Conservation (phyloP, 805 yeast genomes). For the Sugiyamaella qingdaonensis region DNA sequence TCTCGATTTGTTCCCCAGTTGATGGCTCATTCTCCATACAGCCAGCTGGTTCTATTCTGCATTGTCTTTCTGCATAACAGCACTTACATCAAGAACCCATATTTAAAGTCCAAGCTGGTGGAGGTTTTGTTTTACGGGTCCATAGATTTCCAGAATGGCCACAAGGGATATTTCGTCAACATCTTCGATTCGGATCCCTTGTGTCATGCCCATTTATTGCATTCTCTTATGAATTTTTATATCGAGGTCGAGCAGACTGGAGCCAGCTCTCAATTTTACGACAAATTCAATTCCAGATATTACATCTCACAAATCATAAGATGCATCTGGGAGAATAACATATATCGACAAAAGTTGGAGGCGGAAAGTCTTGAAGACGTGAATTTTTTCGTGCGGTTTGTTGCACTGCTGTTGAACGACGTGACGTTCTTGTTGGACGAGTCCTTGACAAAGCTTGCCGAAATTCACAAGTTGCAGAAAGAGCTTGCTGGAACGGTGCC, state of each 20-base stretch:
- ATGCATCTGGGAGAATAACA: constrained; percentile 71
- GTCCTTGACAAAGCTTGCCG: constrained; percentile 70
- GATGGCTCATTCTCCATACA: constrained; percentile 41
- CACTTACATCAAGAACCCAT: constrained; percentile 76
- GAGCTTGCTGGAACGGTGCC: constrained; percentile 40
- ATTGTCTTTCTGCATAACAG: constrained; percentile 70
- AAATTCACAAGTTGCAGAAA: constrained; percentile 69
- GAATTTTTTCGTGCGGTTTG: constrained; percentile 84
- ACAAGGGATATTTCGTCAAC: constrained; percentile 62
- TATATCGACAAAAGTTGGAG: constrained; percentile 64
- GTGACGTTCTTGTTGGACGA: constrained; percentile 90
- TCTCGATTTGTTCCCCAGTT: constrained; percentile 48
- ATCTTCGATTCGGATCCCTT: constrained; percentile 61
- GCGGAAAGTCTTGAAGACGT: constrained; percentile 63
- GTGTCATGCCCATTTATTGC: constrained; percentile 63
- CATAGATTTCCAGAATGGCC: constrained; percentile 39
- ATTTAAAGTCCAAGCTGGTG: constrained; percentile 77
- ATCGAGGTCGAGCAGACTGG: constrained; percentile 97
- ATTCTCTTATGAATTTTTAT: constrained; percentile 82
- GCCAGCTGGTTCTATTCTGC: constrained; percentile 61
- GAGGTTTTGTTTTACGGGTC: constrained; percentile 74
- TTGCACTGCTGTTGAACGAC: constrained; percentile 93
- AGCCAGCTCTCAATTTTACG: constrained; percentile 90
- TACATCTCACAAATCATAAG: constrained; percentile 80
- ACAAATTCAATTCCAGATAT: constrained; percentile 87